Base-by-base conservation (phyloP, 2,329 filamentous ascomycete genomes). In the Alternaria burnsii region DNA sequence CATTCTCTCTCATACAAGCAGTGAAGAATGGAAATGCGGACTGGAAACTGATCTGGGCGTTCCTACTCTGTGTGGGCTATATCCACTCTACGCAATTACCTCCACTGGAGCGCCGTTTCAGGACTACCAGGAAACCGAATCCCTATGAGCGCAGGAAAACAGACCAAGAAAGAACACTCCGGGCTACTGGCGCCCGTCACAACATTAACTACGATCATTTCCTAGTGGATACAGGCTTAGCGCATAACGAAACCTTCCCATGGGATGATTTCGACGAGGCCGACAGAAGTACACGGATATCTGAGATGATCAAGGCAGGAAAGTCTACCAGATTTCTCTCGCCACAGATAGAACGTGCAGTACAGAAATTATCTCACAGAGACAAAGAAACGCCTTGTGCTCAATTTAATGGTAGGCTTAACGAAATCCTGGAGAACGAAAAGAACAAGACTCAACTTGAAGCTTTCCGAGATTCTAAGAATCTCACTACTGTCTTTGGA, bases 31-130 rank as follows among this genome's bases (percentile, higher is more conserved):
- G 62, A 11, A 11, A 54, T n/a, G 56, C 58, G 12, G 62, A 71
- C 46, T 67, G 61, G 60, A 64, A 56, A 26, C 52, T 71, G 4
- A 62, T 70, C 18, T 66, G 47, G 58, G 58, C 61, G 0, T 65
- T 66, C 30, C 38, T 70, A 28, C 52, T 42, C 3, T 67, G 68
- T 32, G 18, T 51, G 2, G 48, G 52, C 1, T 68, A 62, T 30
- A 53, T 65, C 1, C 24, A 6, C 6, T 56, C 32, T 2, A 38
- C 22, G 7, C 22, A 43, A 12, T 9, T 22, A 12, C 58, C 54
- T 38, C 12, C 20, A 18, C 5, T 4, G 1, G n/a, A 55, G 14
- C 53, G 50, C 14, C 43, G 54, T 11, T 61, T 61, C 44, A 51
- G n/a, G 32, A 20, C 30, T 11, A 26, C 32, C 11, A 24, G 14